Base-by-base conservation (phyloP, 2,329 filamentous ascomycete genomes). In the Nemania diffusa region DNA sequence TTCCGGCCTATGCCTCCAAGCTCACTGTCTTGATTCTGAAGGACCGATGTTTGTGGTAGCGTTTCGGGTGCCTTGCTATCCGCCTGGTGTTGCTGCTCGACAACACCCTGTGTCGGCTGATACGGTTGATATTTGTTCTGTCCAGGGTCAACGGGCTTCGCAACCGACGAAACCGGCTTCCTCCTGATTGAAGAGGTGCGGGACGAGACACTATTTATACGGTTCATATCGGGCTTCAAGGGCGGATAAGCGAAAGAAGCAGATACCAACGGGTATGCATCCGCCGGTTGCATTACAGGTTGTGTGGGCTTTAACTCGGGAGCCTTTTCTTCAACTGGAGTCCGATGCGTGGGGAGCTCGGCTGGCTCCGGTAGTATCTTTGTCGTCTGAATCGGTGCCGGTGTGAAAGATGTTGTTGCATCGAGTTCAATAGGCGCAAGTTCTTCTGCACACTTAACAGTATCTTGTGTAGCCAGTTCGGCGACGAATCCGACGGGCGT, bases 381-480 rank as follows among this genome's bases (percentile, higher is more conserved):
- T 13, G n/a, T n/a, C n/a, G 69, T 67, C 44, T 66, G 64, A 20
- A 68, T 65, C 17, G 62, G 44, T 6, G 58, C 50, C 22, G 65
- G 60, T 2, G 26, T 46, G 13, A 65, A 64, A 42, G 72, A 71
- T 0, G 71, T 71, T 29, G 73, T 71, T 37, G 73, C 74, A 56
- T 78, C 77, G 34, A 78, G 53, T 63, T 78, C 77, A 29, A 77
- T 62, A 7, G 76, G 77, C 22, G 77, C 76, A 27, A 78, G 63
- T 59, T 78, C 77, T 44, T 77, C 76, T 15, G 77, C 77, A 48
- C 77, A 77, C 62, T 74, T 76, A 29, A 66, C 60, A 0, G 76
- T 77, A 22, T 77, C 73, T 32, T 67, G 57, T 22, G 68, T 75
- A 32, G 74, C 73, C 17, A 78, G 69, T 64, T 78, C 77, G 24